Conservation (phyloP, 768 basidiomycete genomes). For the Tulasnella sp. region DNA sequence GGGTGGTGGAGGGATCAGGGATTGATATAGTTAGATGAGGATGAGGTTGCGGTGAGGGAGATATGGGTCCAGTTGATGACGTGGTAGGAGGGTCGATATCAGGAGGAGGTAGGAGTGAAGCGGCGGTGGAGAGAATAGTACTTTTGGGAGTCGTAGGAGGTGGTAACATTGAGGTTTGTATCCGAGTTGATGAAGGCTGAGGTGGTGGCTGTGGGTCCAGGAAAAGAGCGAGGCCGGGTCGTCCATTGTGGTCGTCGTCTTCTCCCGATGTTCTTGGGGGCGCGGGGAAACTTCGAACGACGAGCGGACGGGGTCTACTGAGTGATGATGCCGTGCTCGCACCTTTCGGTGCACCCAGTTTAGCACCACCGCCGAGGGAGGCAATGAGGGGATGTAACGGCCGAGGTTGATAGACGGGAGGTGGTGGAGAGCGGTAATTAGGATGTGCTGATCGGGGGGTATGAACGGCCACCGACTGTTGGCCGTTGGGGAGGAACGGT, state of each 20-base stretch:
- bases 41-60: neutral
- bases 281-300: constrained; percentile 3
- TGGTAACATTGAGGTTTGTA: neutral
- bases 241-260: neutral
- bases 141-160: neutral
- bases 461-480: neutral
- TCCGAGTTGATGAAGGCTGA: neutral
- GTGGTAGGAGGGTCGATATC: neutral
- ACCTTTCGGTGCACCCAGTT: constrained; percentile 1
- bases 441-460: neutral
- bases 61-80: neutral
- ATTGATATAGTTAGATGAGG: neutral
- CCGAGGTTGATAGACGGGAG: neutral
- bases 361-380: neutral
- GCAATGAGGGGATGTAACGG: neutral
- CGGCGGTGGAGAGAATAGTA: neutral
- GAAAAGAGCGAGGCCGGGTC: neutral
- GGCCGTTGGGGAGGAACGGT: neutral
- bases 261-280: neutral
- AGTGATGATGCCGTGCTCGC: constrained; percentile 3
- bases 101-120: neutral
- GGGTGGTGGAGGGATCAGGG: neutral
- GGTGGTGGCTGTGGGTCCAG: constrained; percentile 10
- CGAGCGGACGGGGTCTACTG: neutral
- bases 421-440: neutral